Percentiles rank a stretch among this genome's conserved stretches.
Evolutionary conservation across 1,284 basidiomycete genomes (phyloP).

Genomic region (Trametes hirsuta): DNA sequence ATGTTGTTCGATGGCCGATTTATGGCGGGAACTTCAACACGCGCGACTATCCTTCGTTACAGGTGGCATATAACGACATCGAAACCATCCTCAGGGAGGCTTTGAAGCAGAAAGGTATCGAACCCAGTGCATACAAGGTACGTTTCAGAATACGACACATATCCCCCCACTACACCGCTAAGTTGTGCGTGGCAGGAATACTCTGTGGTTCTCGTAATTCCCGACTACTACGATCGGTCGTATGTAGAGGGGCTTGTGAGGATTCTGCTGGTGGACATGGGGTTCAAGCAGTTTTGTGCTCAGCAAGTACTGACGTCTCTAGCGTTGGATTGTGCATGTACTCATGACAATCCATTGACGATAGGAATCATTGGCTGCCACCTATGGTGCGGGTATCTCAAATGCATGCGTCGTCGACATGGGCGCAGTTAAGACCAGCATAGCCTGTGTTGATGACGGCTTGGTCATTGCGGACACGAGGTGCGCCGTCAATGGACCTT

Average conservation of each 20-base stretch:
- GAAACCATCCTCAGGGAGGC: conserved; percentile 69
- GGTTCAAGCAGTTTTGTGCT: conserved; percentile 89
- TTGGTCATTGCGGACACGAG: conserved; percentile 87
- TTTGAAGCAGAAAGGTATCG: conserved; percentile 65
- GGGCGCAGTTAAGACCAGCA: conserved; percentile 82
- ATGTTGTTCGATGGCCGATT: conserved; percentile 79
- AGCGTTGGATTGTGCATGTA: not conserved
- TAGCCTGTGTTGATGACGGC: conserved; percentile 97
- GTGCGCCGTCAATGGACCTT: conserved; percentile 40
- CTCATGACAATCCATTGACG: not conserved
- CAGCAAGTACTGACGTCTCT: conserved; percentile 68
- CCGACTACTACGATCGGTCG: conserved; percentile 86
- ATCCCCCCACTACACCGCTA: not conserved
- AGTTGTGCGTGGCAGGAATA: conserved; percentile 59
- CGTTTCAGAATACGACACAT: not conserved
- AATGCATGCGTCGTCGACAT: conserved; percentile 96
- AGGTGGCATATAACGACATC: conserved; percentile 78
- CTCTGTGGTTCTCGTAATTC: conserved; percentile 89
- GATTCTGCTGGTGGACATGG: conserved; percentile 80
- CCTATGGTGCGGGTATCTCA: conserved; percentile 94
- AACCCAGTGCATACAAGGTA: conserved; percentile 64
- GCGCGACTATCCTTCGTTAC: conserved; percentile 72
- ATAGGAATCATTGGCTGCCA: conserved; percentile 90
- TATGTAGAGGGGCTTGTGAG: conserved; percentile 85
- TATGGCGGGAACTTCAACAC: conserved; percentile 79